phyloP scores from a whole-genome alignment of 2,329 filamentous ascomycete species.

The Grosmannia clavigera region DNA sequence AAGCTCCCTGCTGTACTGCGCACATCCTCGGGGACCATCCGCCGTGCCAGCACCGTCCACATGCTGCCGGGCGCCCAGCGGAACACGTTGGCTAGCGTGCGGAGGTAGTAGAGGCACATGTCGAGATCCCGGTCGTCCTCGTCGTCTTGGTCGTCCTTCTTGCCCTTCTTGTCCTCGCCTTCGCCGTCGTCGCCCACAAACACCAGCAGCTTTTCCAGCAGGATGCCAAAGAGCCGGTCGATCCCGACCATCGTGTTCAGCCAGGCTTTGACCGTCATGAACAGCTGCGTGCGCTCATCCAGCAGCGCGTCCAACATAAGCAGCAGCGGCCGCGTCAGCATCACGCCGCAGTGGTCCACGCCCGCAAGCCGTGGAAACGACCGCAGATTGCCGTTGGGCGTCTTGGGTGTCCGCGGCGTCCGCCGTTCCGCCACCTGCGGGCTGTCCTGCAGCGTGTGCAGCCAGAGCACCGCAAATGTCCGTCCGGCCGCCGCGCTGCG shows the following conservation, averaged over 20 bases:
- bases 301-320: slow-evolving; percentile 66
- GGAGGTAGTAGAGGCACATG: slow-evolving; percentile 66
- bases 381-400: slow-evolving; percentile 23
- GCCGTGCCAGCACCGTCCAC: slow-evolving; percentile 58
- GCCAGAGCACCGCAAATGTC: slow-evolving; percentile 68
- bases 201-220: slow-evolving; percentile 43
- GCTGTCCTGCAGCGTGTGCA: slow-evolving; percentile 58
- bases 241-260: slow-evolving; percentile 54
- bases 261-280: slow-evolving; percentile 70
- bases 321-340: slow-evolving; percentile 72
- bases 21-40: slow-evolving; percentile 36
- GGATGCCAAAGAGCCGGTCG: slow-evolving; percentile 50
- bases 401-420: slow-evolving; percentile 34
- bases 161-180: neutral
- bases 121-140: slow-evolving; percentile 54
- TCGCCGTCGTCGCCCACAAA: slow-evolving; percentile 23
- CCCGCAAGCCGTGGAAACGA: slow-evolving; percentile 34
- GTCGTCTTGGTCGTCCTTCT: slow-evolving; percentile 5
- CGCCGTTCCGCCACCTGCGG: slow-evolving; percentile 33
- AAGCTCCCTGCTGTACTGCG: slow-evolving; percentile 30
- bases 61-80: slow-evolving; percentile 54
- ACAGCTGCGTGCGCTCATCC: slow-evolving; percentile 60
- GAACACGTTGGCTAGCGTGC: slow-evolving; percentile 61
- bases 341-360: slow-evolving; percentile 52
- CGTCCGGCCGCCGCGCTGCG: slow-evolving; percentile 49